These are phyloP conservation scores for Metarhizium anisopliae DNA, from an alignment of 2,329 filamentous ascomycete genomes.

Conservation along the genomic window DNA sequence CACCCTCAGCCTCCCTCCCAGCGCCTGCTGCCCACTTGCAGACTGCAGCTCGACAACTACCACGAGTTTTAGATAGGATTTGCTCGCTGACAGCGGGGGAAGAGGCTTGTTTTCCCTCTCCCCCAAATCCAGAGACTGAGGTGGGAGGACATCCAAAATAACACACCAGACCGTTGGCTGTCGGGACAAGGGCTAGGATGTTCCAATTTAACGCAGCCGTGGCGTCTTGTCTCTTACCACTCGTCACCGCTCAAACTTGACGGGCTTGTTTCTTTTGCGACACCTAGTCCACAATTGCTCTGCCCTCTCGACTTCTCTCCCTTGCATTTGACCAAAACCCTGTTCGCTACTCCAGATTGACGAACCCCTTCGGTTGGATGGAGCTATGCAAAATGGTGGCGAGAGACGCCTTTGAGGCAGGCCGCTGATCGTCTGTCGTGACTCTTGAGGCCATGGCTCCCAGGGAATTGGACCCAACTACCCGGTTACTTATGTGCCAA, in stretches of 20 bases:
- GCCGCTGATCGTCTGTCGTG: background rate
- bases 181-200: background rate
- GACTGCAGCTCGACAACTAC: too few relatives aligned
- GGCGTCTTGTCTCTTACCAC: background rate
- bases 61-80: too few relatives aligned
- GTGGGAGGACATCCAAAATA: background rate
- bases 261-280: conserved; percentile 2
- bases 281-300: background rate
- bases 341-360: background rate
- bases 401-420: background rate
- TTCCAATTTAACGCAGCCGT: background rate
- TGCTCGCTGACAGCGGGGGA: too few relatives aligned
- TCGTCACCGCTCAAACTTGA: background rate
- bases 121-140: too few relatives aligned
- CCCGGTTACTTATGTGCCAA: background rate
- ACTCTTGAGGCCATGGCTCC: background rate
- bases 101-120: too few relatives aligned
- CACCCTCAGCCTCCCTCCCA: too few relatives aligned
- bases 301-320: conserved; percentile 1
- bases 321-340: conserved; percentile 1
- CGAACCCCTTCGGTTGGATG: background rate
- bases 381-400: background rate
- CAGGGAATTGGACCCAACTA: background rate
- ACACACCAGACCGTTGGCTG: background rate
- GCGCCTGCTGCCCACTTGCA: too few relatives aligned